Conservation (phyloP, 2,329 filamentous ascomycete genomes). For the Phialophora verrucosa region DNA sequence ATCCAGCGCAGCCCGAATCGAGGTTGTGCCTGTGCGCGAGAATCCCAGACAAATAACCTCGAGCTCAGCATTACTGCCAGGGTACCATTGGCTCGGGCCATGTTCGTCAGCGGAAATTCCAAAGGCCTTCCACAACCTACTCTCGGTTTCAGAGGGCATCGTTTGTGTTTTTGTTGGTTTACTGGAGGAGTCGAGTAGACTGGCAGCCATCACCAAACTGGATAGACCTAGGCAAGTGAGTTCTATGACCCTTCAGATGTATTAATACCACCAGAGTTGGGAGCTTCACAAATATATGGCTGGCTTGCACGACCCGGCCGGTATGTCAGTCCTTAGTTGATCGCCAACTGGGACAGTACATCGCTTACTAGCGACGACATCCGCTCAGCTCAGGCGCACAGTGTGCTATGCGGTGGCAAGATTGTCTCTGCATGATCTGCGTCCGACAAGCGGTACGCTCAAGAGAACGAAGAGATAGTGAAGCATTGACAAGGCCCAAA, state of each 20-base stretch:
- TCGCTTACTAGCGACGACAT: neutral
- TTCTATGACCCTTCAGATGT: neutral
- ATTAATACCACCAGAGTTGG: no score
- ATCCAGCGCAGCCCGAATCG: neutral
- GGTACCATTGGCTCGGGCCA: constrained; percentile 3
- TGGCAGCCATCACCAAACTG: no score
- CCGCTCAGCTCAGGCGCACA: neutral
- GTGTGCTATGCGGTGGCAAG: neutral
- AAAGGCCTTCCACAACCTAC: neutral
- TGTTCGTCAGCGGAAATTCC: constrained; percentile 8
- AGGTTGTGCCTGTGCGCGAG: constrained; percentile 4
- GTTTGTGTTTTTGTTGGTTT: neutral
- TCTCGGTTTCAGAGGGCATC: neutral
- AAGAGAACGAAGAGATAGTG: no score
- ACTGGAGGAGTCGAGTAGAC: neutral
- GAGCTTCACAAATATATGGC: neutral
- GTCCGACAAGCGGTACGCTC: no score
- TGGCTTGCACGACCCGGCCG: neutral
- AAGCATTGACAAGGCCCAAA: no score
- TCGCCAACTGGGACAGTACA: neutral
- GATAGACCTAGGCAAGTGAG: neutral
- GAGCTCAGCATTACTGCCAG: neutral
- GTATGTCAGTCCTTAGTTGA: neutral
- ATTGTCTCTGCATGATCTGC: no score
- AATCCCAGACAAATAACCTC: constrained; percentile 11